A percentile compares a stretch with the other conserved stretches of the same genome.
These are phyloP conservation scores for Naumovozyma baii DNA, from an alignment of 805 yeast genomes.

Conservation along the genomic window DNA sequence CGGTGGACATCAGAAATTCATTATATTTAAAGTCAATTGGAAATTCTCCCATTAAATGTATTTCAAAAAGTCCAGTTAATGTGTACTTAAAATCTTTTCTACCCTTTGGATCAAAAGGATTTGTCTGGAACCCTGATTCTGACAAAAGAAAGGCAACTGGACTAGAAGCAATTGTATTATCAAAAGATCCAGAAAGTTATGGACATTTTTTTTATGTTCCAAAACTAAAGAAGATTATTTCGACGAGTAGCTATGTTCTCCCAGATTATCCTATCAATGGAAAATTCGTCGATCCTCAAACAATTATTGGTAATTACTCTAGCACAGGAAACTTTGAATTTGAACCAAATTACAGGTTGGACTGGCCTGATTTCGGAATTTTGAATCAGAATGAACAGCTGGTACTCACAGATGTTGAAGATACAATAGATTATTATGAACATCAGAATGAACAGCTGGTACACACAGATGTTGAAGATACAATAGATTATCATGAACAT, in stretches of 20 bases:
- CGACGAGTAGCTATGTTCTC: neutral
- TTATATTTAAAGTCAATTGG: neutral
- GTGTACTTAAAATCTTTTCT: slow-evolving; percentile 1
- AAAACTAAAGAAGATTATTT: neutral
- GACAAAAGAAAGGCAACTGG: neutral
- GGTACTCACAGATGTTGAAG: no score
- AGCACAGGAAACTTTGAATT: no score
- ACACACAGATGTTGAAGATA: no score
- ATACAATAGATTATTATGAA: no score
- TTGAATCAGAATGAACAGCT: no score
- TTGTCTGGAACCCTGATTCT: neutral
- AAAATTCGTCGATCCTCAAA: no score
- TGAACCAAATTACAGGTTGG: no score
- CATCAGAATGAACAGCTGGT: no score
- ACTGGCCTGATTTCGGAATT: no score
- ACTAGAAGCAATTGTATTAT: neutral
- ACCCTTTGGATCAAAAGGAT: slow-evolving; percentile 3
- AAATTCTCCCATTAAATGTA: neutral
- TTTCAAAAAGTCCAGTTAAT: neutral
- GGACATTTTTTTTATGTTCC: neutral
- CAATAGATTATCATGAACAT: no score
- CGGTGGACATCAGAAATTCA: slow-evolving; percentile 3
- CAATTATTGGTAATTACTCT: no score
- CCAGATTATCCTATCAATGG: no score
- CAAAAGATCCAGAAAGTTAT: neutral